These are phyloP conservation scores for Exophiala viscosa DNA, from an alignment of 2,329 filamentous ascomycete species.

Conservation along the genomic window DNA sequence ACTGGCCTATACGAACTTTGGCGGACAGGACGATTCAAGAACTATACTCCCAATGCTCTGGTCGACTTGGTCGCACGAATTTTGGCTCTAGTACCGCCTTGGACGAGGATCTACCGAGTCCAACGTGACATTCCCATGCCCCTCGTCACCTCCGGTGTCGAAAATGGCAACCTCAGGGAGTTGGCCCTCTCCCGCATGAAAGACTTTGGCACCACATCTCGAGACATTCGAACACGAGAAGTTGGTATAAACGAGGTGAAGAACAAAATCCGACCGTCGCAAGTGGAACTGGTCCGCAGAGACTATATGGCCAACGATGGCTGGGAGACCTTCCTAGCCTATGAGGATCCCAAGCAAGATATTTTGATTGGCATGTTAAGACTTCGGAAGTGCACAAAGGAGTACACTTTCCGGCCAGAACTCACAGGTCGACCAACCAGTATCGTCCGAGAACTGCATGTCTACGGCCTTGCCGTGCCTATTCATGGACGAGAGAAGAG, in stretches of 20 bases:
- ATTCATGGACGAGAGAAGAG: conserved; percentile 90
- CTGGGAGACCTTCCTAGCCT: conserved; percentile 97
- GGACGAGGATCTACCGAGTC: conserved; percentile 97
- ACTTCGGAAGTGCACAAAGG: conserved; percentile 82
- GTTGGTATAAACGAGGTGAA: conserved; percentile 99
- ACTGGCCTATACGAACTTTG: conserved; percentile 96
- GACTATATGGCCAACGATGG: conserved; percentile 95
- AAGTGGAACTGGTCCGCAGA: conserved; percentile 88
- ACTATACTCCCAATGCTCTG: conserved; percentile 95
- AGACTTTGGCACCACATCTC: conserved; percentile 94
- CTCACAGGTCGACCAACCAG: conserved; percentile 82
- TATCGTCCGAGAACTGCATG: conserved; percentile 89
- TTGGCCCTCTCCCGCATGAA: conserved; percentile 96
- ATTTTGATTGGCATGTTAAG: conserved; percentile 89
- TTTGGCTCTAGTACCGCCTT: conserved; percentile 86
- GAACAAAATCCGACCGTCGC: conserved; percentile 93
- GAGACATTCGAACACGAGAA: conserved; percentile 92
- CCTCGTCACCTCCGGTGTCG: conserved; percentile 94
- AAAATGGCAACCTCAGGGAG: conserved; percentile 94
- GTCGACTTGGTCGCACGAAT: conserved; percentile 97
- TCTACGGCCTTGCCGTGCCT: conserved; percentile 96
- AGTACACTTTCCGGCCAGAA: conserved; percentile 88
- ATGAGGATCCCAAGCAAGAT: conserved; percentile 97
- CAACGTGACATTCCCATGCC: conserved; percentile 99
- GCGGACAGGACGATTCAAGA: conserved; percentile 95